Evolutionary conservation across 202 grass and related monocot genomes (phyloP).

Genomic region (Carex arenaria): DNA sequence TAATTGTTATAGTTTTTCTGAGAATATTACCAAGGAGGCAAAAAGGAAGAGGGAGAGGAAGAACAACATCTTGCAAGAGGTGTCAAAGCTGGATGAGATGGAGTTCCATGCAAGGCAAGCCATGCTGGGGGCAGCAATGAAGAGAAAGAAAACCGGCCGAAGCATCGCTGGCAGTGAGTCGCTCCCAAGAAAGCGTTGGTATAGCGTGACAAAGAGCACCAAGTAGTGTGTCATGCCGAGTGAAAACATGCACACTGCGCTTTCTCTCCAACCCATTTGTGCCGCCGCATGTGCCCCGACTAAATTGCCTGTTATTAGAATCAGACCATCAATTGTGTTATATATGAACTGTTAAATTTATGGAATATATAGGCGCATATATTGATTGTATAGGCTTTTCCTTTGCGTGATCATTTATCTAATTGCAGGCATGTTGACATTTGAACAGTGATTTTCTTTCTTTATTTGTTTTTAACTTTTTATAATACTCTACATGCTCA

Average conservation of each 20-base stretch:
- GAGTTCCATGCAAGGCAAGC: slow-evolving; percentile 74
- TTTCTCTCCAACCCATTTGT: slow-evolving; percentile 73
- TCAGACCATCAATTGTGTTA: background rate
- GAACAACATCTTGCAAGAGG: slow-evolving; percentile 89
- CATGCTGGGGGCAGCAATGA: slow-evolving; percentile 85
- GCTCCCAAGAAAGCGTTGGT: slow-evolving; percentile 72
- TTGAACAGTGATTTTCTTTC: background rate
- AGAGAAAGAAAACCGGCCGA: slow-evolving; percentile 89
- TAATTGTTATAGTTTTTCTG: background rate
- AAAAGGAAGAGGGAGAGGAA: slow-evolving; percentile 95
- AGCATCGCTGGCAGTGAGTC: slow-evolving; percentile 75
- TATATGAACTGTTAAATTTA: background rate
- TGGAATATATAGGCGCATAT: background rate
- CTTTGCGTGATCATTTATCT: background rate
- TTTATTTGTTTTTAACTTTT: background rate
- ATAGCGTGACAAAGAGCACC: slow-evolving; percentile 87
- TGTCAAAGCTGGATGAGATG: slow-evolving; percentile 54
- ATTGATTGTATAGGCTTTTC: background rate
- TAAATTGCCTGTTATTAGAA: slow-evolving; percentile 41
- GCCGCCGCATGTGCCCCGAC: slow-evolving; percentile 60
- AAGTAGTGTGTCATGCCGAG: slow-evolving; percentile 86
- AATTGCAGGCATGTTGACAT: background rate
- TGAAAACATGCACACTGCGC: slow-evolving; percentile 73
- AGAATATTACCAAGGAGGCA: slow-evolving; percentile 57
- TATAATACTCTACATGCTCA: background rate